phyloP scores from a whole-genome alignment of 2,329 filamentous ascomycete genomes.

The Scorias spongiosa region DNA sequence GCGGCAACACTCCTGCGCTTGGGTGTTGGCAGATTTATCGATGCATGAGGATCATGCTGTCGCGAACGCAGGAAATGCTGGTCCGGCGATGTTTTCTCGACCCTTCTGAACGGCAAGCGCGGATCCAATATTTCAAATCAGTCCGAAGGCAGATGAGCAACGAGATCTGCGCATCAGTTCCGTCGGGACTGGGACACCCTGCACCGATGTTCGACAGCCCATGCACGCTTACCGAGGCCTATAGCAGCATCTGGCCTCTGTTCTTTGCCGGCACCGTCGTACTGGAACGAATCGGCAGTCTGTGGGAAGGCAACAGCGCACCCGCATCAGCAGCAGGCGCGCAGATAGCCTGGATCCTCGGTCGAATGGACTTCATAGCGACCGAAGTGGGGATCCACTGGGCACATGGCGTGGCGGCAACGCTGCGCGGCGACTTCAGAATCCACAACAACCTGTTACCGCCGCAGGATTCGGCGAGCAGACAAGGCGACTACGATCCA shows the following conservation, averaged over 20 bases:
- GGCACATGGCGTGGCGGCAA: constrained; percentile 17
- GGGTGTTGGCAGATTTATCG: constrained; percentile 15
- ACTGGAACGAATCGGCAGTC: constrained; percentile 13
- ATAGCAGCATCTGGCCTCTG: constrained; percentile 17
- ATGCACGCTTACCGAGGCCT: constrained; percentile 15
- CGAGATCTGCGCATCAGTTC: constrained; percentile 16
- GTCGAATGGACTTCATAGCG: constrained; percentile 16
- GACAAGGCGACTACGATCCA: background rate
- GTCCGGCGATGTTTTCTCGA: constrained; percentile 7
- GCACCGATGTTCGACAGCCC: constrained; percentile 9
- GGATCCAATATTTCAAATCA: constrained; percentile 12
- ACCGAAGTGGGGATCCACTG: constrained; percentile 13
- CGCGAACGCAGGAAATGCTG: constrained; percentile 15
- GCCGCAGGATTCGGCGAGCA: background rate
- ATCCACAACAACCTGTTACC: constrained; percentile 7
- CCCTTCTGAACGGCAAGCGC: constrained; percentile 2
- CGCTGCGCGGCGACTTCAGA: constrained; percentile 15
- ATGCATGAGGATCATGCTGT: constrained; percentile 16
- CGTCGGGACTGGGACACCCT: constrained; percentile 14
- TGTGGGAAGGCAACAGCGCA: constrained; percentile 2
- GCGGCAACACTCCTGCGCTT: constrained; percentile 5
- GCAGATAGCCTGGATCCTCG: constrained; percentile 17
- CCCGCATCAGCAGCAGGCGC: constrained; percentile 10
- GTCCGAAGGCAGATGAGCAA: constrained; percentile 17
- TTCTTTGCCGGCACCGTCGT: constrained; percentile 20